These are phyloP conservation scores for Eruca vesicaria DNA, from an alignment of 441 rosid species.

Conservation along the genomic window DNA sequence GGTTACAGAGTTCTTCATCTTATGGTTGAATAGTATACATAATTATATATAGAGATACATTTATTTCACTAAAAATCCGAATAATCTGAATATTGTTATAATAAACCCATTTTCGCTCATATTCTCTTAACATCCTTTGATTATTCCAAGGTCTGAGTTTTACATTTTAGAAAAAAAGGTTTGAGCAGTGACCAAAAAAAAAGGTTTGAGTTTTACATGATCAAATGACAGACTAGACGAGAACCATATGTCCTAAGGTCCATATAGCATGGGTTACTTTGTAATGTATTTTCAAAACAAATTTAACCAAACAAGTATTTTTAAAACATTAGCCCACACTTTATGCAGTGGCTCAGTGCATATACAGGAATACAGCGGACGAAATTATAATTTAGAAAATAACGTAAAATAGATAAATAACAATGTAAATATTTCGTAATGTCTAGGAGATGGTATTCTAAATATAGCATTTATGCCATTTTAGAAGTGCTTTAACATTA, in stretches of 20 bases:
- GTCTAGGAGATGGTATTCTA: not conserved
- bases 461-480: not conserved
- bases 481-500: not conserved
- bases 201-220: not conserved
- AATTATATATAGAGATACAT: not conserved
- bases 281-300: not conserved
- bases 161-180: no score
- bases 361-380: constrained; percentile 17
- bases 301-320: not conserved
- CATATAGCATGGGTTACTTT: constrained; percentile 9
- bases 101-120: not conserved
- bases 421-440: constrained; percentile 4
- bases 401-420: not conserved
- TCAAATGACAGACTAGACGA: not conserved
- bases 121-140: not conserved
- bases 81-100: not conserved
- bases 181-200: no score
- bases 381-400: not conserved
- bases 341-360: constrained; percentile 8
- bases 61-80: not conserved
- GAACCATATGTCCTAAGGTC: not conserved
- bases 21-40: not conserved
- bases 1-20: no score
- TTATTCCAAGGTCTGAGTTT: not conserved
- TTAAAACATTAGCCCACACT: not conserved